These are phyloP conservation scores for Podaxis carcinomalis DNA, from an alignment of 768 basidiomycete species.

Conservation along the genomic window DNA sequence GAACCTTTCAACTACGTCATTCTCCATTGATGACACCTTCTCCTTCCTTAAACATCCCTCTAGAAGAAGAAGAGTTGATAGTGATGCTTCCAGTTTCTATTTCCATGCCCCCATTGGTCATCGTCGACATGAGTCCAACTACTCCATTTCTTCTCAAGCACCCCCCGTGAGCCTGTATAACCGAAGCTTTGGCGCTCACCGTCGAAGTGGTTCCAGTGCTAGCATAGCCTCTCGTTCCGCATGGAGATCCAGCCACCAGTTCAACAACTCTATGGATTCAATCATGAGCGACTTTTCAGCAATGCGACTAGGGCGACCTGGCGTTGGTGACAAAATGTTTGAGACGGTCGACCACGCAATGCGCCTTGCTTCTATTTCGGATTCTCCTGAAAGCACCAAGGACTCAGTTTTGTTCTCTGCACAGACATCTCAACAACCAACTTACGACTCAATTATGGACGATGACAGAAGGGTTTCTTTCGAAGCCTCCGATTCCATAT, in stretches of 20 bases:
- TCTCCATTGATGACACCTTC: conserved; percentile 72
- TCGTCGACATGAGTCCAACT: conserved; percentile 58
- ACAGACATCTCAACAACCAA: conserved; percentile 21
- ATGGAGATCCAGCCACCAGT: conserved; percentile 50
- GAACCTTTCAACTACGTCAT: conserved; percentile 51
- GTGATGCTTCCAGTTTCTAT: conserved; percentile 77
- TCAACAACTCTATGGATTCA: conserved; percentile 61
- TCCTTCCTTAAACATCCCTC: conserved; percentile 45
- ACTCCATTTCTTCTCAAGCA: conserved; percentile 47
- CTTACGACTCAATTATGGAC: conserved; percentile 68
- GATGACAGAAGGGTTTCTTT: conserved; percentile 32
- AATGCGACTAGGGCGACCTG: conserved; percentile 60
- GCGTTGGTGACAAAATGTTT: conserved; percentile 87
- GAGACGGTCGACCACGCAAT: conserved; percentile 51
- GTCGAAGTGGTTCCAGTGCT: conserved; percentile 53
- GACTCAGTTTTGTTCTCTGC: conserved; percentile 14
- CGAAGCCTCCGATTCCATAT: conserved; percentile 47
- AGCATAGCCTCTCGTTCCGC: conserved; percentile 46
- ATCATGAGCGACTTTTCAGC: conserved; percentile 59
- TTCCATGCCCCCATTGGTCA: conserved; percentile 52
- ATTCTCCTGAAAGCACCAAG: conserved; percentile 48
- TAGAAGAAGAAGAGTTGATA: conserved; percentile 50
- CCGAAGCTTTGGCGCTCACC: conserved; percentile 48
- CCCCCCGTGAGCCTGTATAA: conserved; percentile 76
- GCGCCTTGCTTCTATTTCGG: conserved; percentile 60